Percentiles rank a stretch among this genome's conserved stretches.
Evolutionary conservation across 2,329 filamentous ascomycete genomes (phyloP).

Genomic region (Endoconidiophora polonica): DNA sequence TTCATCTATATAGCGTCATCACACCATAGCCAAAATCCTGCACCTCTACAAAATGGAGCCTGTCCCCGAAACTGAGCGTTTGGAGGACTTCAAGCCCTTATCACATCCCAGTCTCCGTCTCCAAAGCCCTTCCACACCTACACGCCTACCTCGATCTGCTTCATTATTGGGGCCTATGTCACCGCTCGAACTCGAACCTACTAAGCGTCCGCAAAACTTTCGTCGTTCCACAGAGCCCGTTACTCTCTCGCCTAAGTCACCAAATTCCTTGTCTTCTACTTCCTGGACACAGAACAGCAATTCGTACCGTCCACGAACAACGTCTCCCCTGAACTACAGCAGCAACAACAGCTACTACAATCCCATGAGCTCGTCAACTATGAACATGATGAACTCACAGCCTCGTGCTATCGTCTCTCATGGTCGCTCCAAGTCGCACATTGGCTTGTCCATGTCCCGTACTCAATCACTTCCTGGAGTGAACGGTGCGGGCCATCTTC

Average conservation of each 20-base stretch:
- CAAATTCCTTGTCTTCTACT: conserved; percentile 20
- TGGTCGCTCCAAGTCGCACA: conserved; percentile 11
- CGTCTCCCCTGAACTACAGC: conserved; percentile 36
- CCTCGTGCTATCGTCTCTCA: conserved; percentile 3
- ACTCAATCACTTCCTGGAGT: conserved; percentile 49
- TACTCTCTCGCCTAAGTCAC: conserved; percentile 35
- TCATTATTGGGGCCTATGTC: conserved; percentile 3
- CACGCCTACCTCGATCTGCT: conserved; percentile 13
- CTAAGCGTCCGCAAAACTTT: conserved; percentile 34
- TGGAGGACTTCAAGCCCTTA: conserved; percentile 47
- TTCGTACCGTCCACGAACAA: conserved; percentile 43
- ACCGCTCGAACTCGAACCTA: conserved; percentile 26
- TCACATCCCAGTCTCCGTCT: conserved; percentile 38
- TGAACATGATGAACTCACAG: not conserved
- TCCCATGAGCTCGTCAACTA: too few relatives aligned
- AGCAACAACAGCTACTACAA: not conserved
- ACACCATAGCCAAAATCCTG: not conserved
- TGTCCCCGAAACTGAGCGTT: conserved; percentile 50
- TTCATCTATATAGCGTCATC: not conserved
- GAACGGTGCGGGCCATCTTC: conserved; percentile 40
- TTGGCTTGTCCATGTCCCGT: conserved; percentile 36
- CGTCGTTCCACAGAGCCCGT: conserved; percentile 44
- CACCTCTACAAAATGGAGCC: conserved; percentile 37
- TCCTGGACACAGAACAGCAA: not conserved
- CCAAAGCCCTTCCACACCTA: conserved; percentile 20